These are phyloP conservation scores for Xylaria grammica DNA, from an alignment of 495 filamentous ascomycete genomes.

Conservation along the genomic window DNA sequence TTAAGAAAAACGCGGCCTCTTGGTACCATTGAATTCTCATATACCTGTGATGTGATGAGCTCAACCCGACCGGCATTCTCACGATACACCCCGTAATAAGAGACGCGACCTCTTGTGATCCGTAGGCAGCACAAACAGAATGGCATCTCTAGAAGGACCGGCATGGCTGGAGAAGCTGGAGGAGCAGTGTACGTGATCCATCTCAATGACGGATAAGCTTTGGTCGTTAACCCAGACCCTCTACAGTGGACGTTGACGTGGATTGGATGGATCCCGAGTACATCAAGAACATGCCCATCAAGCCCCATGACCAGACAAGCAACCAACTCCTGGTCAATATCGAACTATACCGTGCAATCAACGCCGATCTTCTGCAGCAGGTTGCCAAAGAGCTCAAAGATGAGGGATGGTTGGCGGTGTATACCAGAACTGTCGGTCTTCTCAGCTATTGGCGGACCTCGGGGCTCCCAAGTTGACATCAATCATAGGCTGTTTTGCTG, in stretches of 20 bases:
- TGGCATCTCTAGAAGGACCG: constrained; percentile 5
- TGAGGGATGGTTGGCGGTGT: constrained; percentile 47
- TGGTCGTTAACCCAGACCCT: constrained; percentile 9
- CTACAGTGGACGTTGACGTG: constrained; percentile 43
- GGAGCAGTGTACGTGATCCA: constrained; percentile 26
- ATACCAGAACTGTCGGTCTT: constrained; percentile 38
- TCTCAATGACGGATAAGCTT: background rate
- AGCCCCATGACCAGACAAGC: constrained; percentile 51
- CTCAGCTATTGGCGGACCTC: background rate
- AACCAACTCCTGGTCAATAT: constrained; percentile 50
- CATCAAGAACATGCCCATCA: constrained; percentile 49
- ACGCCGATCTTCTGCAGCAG: constrained; percentile 41
- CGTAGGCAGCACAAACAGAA: background rate
- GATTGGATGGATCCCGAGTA: constrained; percentile 50
- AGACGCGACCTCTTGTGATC: background rate
- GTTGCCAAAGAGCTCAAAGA: constrained; percentile 45
- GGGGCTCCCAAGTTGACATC: constrained; percentile 2
- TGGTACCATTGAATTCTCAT: background rate
- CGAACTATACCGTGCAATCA: constrained; percentile 43
- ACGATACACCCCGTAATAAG: background rate
- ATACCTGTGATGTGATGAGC: background rate
- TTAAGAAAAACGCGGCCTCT: background rate
- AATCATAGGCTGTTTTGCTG: constrained; percentile 46
- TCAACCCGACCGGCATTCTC: background rate
- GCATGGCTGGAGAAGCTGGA: constrained; percentile 37